A percentile compares a stretch with the other conserved stretches of the same genome.
These are phyloP conservation scores for Macrolepiota dolichaula DNA, from an alignment of 768 basidiomycete species.

Conservation along the genomic window DNA sequence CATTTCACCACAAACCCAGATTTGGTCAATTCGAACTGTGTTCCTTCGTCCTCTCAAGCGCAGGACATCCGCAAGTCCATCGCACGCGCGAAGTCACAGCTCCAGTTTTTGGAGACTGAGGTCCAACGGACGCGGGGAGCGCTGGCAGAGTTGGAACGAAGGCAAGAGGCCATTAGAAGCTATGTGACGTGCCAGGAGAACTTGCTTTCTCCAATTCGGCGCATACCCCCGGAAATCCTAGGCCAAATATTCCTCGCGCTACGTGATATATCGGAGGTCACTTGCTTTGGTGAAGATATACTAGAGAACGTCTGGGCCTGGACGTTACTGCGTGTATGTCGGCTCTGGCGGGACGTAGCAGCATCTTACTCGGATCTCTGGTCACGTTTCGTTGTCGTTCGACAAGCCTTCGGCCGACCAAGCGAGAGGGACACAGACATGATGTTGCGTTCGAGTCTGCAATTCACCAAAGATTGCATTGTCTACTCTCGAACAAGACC, in stretches of 20 bases:
- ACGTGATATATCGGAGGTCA: neutral
- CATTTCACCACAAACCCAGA: neutral
- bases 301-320: constrained; percentile 6
- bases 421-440: neutral
- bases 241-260: constrained; percentile 18
- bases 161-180: neutral
- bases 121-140: constrained; percentile 2
- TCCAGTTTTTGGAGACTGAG: constrained; percentile 10
- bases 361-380: constrained; percentile 5
- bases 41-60: neutral
- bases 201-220: constrained; percentile 14
- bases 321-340: constrained; percentile 5
- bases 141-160: constrained; percentile 8
- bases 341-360: constrained; percentile 7
- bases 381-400: constrained; percentile 1
- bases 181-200: constrained; percentile 14
- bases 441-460: neutral
- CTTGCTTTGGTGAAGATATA: constrained; percentile 3
- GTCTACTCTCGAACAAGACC: neutral
- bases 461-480: neutral
- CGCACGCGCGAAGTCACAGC: neutral
- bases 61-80: neutral
- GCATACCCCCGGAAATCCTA: constrained; percentile 18
- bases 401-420: constrained; percentile 1
- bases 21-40: neutral